Evolutionary conservation across 2,329 filamentous ascomycete species (phyloP), one percentile per base, ranked within the genome.

Genomic region (Ophiocordyceps polyrhachis-furcata): DNA sequence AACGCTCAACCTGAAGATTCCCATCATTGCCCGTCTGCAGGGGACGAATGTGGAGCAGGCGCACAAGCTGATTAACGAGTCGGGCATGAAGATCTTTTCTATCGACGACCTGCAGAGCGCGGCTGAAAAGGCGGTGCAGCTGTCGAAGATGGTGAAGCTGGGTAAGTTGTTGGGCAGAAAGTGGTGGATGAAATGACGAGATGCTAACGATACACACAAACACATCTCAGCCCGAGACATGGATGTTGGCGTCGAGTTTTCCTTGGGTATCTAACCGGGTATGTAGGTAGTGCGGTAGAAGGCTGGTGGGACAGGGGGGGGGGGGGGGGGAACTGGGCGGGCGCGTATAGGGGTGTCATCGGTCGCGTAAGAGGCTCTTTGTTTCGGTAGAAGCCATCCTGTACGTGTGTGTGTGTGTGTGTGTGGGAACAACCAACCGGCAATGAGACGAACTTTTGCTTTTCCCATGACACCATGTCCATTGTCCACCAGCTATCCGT

Each of bases 121-220:
- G 40, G 91, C 91, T 52, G 91, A 96, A 77, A 96, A 93, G 76
- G 83, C 88, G 28, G 91, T 98, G 52, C 89, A 98, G 68, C 89
- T 98, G 67, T 95, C 87, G 58, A 96, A 95, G 78, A 84, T 98
- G 54, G 91, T 98, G 58, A 96, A 96, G 81, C 83, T 94, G 80
- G 85, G 81, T 84, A 69, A 71, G 80, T 74, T 42, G 7, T 12
- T 17, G 35, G 21, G 21, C 21, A 23, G 3, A 6, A 23, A 21
- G 25, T 41, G 7, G 43, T 25, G 19, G 41, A 38, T 12, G 9
- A 25, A 21, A 13, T n/a, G 21, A 19, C 31, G n/a, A 19, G 11
- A 8, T 23, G 38, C 38, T 41, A 31, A 42, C 4, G 20, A 43
- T 41, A 45, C 5, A 11, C 25, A 11, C 25, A 11, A 44, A 43